These are phyloP conservation scores for Penicillium canescens DNA, from an alignment of 495 filamentous ascomycete species.

Conservation along the genomic window DNA sequence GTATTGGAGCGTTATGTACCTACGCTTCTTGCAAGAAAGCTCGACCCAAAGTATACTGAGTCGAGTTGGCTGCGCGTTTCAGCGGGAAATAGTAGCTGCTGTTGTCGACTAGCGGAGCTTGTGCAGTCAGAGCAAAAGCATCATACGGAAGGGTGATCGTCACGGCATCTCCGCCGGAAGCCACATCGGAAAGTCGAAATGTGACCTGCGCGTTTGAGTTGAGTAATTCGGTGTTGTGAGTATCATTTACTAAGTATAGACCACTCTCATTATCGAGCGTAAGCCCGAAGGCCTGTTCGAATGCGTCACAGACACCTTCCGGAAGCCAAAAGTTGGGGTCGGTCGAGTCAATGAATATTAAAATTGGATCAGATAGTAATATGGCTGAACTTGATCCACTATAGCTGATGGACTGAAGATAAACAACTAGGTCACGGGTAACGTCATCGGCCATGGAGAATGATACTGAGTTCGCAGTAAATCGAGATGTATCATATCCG, in stretches of 20 bases:
- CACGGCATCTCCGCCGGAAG: conserved; percentile 44
- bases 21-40: conserved; percentile 66
- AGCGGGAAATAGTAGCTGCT: conserved; percentile 63
- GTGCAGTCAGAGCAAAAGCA: conserved; percentile 61
- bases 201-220: conserved; percentile 46
- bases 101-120: conserved; percentile 51
- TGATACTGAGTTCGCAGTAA: conserved; percentile 51
- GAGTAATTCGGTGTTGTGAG: conserved; percentile 48
- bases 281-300: conserved; percentile 60
- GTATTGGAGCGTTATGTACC: background rate
- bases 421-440: conserved; percentile 51
- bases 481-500: conserved; percentile 62
- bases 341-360: conserved; percentile 61
- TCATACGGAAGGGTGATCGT: conserved; percentile 63
- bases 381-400: conserved; percentile 40
- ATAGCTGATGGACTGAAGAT: conserved; percentile 50
- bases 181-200: conserved; percentile 56
- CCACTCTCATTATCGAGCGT: conserved; percentile 38
- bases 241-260: conserved; percentile 38
- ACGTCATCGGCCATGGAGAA: conserved; percentile 48
- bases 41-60: conserved; percentile 66
- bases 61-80: conserved; percentile 47
- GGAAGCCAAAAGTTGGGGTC: conserved; percentile 72
- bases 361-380: conserved; percentile 30
- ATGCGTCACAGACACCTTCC: conserved; percentile 56